Percentiles rank a stretch among this genome's conserved stretches.
phyloP scores from a whole-genome alignment of 2,329 filamentous ascomycete species.

The Pseudogymnoascus sp. region DNA sequence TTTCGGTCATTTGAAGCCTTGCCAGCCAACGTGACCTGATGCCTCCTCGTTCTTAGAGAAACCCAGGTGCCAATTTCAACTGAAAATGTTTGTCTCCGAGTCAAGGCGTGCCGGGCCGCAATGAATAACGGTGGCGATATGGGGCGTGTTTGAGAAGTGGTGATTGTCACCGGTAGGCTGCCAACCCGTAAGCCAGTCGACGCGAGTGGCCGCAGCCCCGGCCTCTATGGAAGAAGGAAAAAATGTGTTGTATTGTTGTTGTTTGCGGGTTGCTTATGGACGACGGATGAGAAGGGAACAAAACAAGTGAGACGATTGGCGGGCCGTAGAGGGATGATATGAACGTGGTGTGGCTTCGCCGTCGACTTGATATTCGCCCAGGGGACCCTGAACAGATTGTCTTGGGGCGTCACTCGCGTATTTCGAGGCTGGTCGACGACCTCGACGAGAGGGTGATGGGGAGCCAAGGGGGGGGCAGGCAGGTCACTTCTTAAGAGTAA shows the following conservation, averaged over 20 bases:
- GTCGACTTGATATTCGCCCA: background rate
- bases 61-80: background rate
- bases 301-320: background rate
- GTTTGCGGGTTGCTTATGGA: background rate
- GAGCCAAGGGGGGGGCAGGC: background rate
- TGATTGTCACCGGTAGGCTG: background rate
- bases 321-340: background rate
- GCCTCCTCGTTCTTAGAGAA: background rate
- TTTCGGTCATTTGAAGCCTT: slow-evolving; percentile 13
- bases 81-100: background rate
- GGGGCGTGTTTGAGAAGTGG: background rate
- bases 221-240: background rate
- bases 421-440: background rate
- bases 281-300: background rate
- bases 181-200: background rate
- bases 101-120: background rate
- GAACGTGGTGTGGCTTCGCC: background rate
- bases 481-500: slow-evolving; percentile 4
- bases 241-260: background rate
- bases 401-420: background rate
- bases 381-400: background rate
- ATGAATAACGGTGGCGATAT: background rate
- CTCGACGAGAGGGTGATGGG: background rate
- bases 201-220: background rate
- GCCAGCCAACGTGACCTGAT: background rate